Base-by-base conservation (phyloP, 1,284 basidiomycete genomes). In the Exobasidium cylindrosporum region DNA sequence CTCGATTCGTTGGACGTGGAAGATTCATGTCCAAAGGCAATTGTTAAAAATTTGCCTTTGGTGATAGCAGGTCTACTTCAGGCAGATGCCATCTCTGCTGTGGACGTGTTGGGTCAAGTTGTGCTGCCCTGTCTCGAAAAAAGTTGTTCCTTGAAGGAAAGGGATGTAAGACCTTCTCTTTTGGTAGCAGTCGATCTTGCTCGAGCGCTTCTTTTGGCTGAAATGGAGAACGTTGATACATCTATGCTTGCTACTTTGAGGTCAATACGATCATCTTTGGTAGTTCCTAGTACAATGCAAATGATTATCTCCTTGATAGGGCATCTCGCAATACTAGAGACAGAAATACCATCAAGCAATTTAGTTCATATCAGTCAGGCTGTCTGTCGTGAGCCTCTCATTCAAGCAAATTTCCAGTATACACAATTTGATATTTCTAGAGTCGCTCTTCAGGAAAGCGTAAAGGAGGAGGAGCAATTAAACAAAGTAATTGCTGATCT, bases 161-260 rank as follows among this genome's bases (percentile, higher is more conserved):
- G 30, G 65, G 66, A 62, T 57, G 49, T 52, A n/a, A 55, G 1
- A 43, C 66, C n/a, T 58, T 70, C n/a, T 47, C 55, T 50, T 49
- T 63, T 43, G 32, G 66, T 32, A 59, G 60, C 5, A 50, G 65
- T 29, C 61, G 65, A 45, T 61, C 65, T 1, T 61, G 65, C 50
- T 71, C 67, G 69, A 66, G 69, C 45, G 58, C 60, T 54, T 63
- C 60, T 62, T 1, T 47, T 56, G 13, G 54, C 57, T 3, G 58
- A 67, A 24, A 57, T 63, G 24, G 65, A 69, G 17, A 24, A 46
- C 14, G 62, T 66, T 1, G 6, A 60, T 62, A 17, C 66, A 66
- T 53, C 57, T 69, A 47, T 23, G 10, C 10, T 40, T 17, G 35
- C 35, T 17, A 10, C 35, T 17, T 17, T 40, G 7, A 7, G 35